Evolutionary conservation across 306 rosid genomes (phyloP), one percentile per base, ranked within the genome.

Genomic region (Heteromeles arbutifolia): DNA sequence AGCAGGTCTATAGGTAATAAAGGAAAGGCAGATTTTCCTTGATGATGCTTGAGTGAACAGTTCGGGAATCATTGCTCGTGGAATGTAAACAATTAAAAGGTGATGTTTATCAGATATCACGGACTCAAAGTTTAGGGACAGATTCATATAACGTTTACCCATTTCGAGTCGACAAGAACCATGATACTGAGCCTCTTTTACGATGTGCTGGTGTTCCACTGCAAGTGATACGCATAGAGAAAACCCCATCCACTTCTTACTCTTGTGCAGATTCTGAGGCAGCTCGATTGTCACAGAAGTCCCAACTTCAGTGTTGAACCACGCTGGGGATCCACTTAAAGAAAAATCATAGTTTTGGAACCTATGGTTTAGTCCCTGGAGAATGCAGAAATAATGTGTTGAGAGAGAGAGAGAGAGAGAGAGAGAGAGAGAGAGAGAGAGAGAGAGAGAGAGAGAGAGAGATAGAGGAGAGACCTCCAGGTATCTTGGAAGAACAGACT

Each of bases 191-290:
- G 24, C 10, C 31, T 41, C 29, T 6, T 13, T 24, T 67, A 1
- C 21, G 1, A 44, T 67, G 14, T 13, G 71, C 32, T 11, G 29
- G 28, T 57, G 25, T 52, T 67, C 31, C 71, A n/a, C 54, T 12
- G 26, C 71, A 25, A 67, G 2, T 22, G 71, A 67, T 24, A 11
- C 21, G 12, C 54, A 67, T 41, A 67, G 6, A 67, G 71, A 29
- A n/a, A 67, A n/a, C 24, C 71, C 71, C 71, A 67, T 67, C 71
- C 71, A 67, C 18, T 67, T 41, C 32, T 67, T 67, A 41, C 18
- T 41, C 53, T 37, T 41, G 31, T 12, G 71, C 6, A 67, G 53
- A 67, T 39, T 67, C 17, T 43, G 31, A 2, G 28, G 53, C 53
- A 67, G 26, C 19, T 67, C 19, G 3, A 67, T 39, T 22, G 52